Base-by-base conservation (phyloP, 805 yeast species). In the Cyberlindnera sargentensis region DNA sequence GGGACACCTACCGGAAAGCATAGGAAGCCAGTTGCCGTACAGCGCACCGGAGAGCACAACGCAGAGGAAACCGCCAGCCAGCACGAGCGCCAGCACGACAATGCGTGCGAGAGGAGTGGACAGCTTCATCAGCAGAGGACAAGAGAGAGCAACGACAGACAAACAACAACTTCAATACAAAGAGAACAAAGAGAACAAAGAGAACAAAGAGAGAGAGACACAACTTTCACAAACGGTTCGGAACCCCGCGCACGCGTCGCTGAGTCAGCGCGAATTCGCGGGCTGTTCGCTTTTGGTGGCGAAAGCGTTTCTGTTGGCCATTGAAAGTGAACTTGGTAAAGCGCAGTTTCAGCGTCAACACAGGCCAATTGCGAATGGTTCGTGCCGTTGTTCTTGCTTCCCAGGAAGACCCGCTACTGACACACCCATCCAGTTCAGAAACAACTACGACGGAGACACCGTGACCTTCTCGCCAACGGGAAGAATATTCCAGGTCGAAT, bases 391-490 rank as follows among this genome's bases (percentile, higher is more conserved):
- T 15, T 7, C 8, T 33, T 31, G 33, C 33, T n/a, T 31, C 33
- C 15, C n/a, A 20, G 5, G 6, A 27, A 5, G 24, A 4, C 7
- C 27, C 11, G 10, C 6, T 20, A 34, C 30, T 34, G 27, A 32
- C 28, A 36, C 23, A 31, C 5, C 15, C 8, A 11, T 9, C 26
- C 34, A 37, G 99, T 93, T 93, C 64, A 88, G 99, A 76, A 93
- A 93, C 70, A 93, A 95, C 59, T 93, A 93, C 75, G 99, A 93
- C 66, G 95, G 95, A 74, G 99, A 93, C 66, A 83, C 98, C 38
- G 96, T 93, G 46, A 93, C 99, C 10, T 93, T 87, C 69, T 91
- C 98, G 31, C 96, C 96, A 44, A 88, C 95, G 4, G 96, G 96
- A 4, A 77, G 96, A 55, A 77, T 88, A 47, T 89, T 88, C 68